Evolutionary conservation across 768 basidiomycete genomes (phyloP).

Genomic region (Kwoniella sp.): DNA sequence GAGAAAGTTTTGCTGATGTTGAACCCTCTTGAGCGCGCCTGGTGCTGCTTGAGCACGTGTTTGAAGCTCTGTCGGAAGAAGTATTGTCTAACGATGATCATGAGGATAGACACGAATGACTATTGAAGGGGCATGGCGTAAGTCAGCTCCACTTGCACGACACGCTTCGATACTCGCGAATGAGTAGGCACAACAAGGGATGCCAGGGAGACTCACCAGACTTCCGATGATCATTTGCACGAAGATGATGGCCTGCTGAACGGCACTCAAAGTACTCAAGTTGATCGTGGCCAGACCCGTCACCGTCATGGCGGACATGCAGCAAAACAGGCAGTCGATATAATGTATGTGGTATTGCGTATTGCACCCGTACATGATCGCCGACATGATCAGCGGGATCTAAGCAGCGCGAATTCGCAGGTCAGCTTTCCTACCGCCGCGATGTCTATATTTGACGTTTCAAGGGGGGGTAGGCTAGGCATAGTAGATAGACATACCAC

Average conservation of each 20-base stretch:
- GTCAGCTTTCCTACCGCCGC: no score
- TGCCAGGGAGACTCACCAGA: slow-evolving; percentile 32
- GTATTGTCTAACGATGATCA: slow-evolving; percentile 54
- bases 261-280: slow-evolving; percentile 51
- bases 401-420: slow-evolving; percentile 15
- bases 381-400: slow-evolving; percentile 76
- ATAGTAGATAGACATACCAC: slow-evolving; percentile 36
- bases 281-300: slow-evolving; percentile 56
- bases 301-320: slow-evolving; percentile 56
- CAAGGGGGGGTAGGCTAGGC: no score
- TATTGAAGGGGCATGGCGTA: no score
- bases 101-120: slow-evolving; percentile 53
- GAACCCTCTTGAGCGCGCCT: slow-evolving; percentile 31
- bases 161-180: no score
- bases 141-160: no score
- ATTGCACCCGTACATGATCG: slow-evolving; percentile 81
- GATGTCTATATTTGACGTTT: no score
- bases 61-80: slow-evolving; percentile 53
- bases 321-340: slow-evolving; percentile 56
- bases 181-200: no score
- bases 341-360: slow-evolving; percentile 58
- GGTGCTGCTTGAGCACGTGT: slow-evolving; percentile 46
- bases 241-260: slow-evolving; percentile 56
- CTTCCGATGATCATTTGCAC: slow-evolving; percentile 64
- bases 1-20: slow-evolving; percentile 41